Base-by-base conservation (phyloP, 1,139 yeast genomes). In the Hyphopichia wangnamkhiaoensis region DNA sequence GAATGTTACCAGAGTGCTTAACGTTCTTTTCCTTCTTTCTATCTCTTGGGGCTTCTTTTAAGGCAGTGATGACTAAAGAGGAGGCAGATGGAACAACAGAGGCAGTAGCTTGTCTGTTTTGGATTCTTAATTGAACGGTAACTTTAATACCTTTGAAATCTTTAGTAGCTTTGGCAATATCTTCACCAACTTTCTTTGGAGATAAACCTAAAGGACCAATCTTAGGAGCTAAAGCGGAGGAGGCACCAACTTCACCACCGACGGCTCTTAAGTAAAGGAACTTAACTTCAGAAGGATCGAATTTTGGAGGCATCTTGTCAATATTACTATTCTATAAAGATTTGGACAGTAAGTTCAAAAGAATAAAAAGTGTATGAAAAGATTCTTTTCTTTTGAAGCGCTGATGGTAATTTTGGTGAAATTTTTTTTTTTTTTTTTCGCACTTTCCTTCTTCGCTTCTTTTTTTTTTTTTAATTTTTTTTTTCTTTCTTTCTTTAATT, bases 181-280 rank as follows among this genome's bases (percentile, higher is more conserved):
- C 98, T 79, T 93, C 99, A 89, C 99, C 99, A 69, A 94, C 97
- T 87, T 93, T 93, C 95, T 93, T 93, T 82, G 98, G 98, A 52
- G 98, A 91, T 67, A 93, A 84, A 90, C 99, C 99, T 71, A 93
- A 89, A 63, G 99, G 99, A 87, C 99, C 99, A 71, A 93, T 93
- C 90, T 93, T 93, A 73, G 98, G 98, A 63, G 98, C 98, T 68
- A 94, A 87, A 57, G 98, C 96, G 58, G 98, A 88, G 53, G 98
- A 91, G 68, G 98, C 96, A 82, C 98, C 98, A 66, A 94, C 95
- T 83, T 93, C 99, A 83, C 99, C 98, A 86, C 98, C 99, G 62
- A 91, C 95, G 76, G 98, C 98, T 87, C 98, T 89, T 77, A 93
- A 82, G 90, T 91, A 93, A 80, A 93, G 82, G 87, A 80, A 89